phyloP scores from a whole-genome alignment of 202 grass and related monocot genomes.

The Elaeis oleifera region DNA sequence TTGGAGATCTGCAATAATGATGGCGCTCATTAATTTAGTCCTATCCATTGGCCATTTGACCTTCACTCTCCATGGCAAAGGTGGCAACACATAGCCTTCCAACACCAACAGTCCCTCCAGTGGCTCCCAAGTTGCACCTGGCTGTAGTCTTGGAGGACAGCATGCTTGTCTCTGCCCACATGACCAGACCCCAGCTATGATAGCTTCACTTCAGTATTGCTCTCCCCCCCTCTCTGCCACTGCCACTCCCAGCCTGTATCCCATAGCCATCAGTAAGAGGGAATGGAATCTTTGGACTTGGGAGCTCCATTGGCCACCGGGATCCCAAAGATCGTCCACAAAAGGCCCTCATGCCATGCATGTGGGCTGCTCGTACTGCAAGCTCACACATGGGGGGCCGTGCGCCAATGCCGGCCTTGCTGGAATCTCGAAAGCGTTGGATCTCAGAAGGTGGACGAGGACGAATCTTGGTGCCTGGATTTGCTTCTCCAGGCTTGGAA shows the following conservation, averaged over 20 bases:
- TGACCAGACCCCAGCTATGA: too few species aligned
- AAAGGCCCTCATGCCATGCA: not conserved
- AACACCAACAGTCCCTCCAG: too few species aligned
- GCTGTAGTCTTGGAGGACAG: too few species aligned
- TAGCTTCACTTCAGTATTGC: not conserved
- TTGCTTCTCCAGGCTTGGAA: not conserved
- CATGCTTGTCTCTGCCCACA: too few species aligned
- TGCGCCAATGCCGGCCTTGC: not conserved
- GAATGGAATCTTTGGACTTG: not conserved
- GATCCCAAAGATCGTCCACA: not conserved
- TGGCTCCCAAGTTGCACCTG: too few species aligned
- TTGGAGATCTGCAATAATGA: too few species aligned
- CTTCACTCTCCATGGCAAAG: too few species aligned
- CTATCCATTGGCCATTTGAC: too few species aligned
- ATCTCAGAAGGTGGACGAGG: not conserved
- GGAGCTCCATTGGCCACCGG: not conserved
- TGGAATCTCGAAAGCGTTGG: slow-evolving; percentile 7
- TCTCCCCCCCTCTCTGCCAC: not conserved
- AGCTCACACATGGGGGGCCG: not conserved
- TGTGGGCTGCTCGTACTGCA: not conserved
- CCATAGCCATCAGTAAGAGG: not conserved
- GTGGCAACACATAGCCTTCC: too few species aligned
- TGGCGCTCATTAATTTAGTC: too few species aligned
- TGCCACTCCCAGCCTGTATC: slow-evolving; percentile 7
- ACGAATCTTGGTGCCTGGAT: not conserved